Evolutionary conservation across 129 eudicot species (phyloP).

Genomic region (Arctium lappa): DNA sequence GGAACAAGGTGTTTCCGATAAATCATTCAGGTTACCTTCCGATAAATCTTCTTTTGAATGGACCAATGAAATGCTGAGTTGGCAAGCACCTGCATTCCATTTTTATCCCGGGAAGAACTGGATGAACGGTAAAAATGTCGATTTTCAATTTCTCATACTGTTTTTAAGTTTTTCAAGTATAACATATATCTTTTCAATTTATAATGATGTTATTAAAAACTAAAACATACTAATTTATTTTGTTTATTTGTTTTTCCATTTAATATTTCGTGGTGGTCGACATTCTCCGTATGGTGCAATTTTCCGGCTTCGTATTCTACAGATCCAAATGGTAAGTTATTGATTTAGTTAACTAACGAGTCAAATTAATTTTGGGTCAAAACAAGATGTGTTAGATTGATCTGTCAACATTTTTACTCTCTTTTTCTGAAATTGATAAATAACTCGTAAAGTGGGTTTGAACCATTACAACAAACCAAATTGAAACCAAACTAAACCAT

Average conservation of each 20-base stretch:
- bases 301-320: conserved; percentile 12
- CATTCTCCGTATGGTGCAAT: conserved; percentile 18
- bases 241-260: neutral
- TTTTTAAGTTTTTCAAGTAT: neutral
- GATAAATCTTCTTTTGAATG: conserved; percentile 23
- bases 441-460: neutral
- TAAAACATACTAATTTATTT: neutral
- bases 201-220: neutral
- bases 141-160: neutral
- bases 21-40: conserved; percentile 33
- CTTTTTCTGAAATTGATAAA: no score
- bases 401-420: no score
- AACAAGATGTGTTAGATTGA: no score
- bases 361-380: no score
- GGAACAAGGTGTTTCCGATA: conserved; percentile 56
- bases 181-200: no score
- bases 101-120: conserved; percentile 27
- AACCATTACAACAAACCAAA: neutral
- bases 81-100: conserved; percentile 34
- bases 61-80: conserved; percentile 17
- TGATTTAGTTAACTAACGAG: no score
- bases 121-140: conserved; percentile 34
- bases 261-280: conserved; percentile 11
- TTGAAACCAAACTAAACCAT: no score
- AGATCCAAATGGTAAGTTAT: conserved; percentile 51